Evolutionary conservation across 2,329 filamentous ascomycete species (phyloP), one percentile per base, ranked within the genome.

Genomic region (Lasiodiplodia citricola): DNA sequence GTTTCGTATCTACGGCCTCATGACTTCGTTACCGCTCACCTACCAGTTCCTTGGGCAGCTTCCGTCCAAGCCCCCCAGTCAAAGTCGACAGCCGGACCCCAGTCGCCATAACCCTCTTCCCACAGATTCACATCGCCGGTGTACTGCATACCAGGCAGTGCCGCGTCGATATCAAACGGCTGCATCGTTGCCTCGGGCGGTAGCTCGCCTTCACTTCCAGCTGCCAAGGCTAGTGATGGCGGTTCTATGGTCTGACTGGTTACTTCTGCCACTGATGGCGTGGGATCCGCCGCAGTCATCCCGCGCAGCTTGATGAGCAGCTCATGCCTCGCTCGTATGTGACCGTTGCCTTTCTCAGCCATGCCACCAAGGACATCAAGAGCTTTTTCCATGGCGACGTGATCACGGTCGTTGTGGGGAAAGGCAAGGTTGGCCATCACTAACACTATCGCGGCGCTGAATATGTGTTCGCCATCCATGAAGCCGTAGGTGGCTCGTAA

Each of bases 391-490:
- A 86, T 86, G 6, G 83, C 79, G 8, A 75, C 71, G 23, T 47
- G 77, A 71, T 83, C 84, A 25, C 76, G 74, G 7, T 80, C 73
- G 63, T 83, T 81, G 35, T 77, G 74, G 0, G 85, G 85, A 68
- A 88, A 87, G 1, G 85, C 82, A 11, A 83, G 82, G 73, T 85
- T 86, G 23, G 86, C 83, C 82, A 87, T 86, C 28, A 87, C 83
- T 5, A 88, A 80, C 2, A 87, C 80, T 13, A 87, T 81, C 13
- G 85, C 82, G 1, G 86, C 85, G 0, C 84, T 86, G 71, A 87
- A 87, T 28, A 83, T 81, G 71, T 87, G 86, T 70, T 88, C 86
- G 18, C 84, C 83, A 69, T 88, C 86, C 79, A 87, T 85, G 73
- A 86, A 88, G 28, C 86, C 86, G 71, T 86, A 87, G 0, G 85